Conservation (phyloP, 371 early-diverging fungal species). For the Apophysomyces elegans region DNA sequence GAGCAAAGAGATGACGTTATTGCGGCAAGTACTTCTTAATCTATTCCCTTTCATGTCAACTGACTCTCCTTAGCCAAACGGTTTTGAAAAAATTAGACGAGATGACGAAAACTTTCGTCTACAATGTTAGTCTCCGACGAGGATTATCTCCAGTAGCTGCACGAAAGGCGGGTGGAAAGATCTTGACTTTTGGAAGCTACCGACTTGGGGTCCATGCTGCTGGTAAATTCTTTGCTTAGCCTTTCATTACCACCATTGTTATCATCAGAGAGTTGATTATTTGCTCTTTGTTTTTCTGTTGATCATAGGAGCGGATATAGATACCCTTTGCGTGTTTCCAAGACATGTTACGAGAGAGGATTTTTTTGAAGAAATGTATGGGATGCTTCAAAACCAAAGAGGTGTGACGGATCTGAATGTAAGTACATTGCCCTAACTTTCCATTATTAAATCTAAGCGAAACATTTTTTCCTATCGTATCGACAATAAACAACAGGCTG, state of each 20-base stretch:
- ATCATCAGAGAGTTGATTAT: neutral
- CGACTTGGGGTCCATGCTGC: slow-evolving; percentile 97
- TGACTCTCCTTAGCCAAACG: too few species aligned
- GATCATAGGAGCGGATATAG: slow-evolving; percentile 93
- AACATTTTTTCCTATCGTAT: slow-evolving; percentile 1
- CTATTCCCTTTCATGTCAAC: too few species aligned
- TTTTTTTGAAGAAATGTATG: slow-evolving; percentile 94
- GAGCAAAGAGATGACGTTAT: neutral
- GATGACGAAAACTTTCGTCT: slow-evolving; percentile 92
- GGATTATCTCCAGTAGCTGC: slow-evolving; percentile 84
- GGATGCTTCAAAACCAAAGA: slow-evolving; percentile 76
- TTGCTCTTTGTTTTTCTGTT: too few species aligned
- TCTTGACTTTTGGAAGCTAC: slow-evolving; percentile 99
- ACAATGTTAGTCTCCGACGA: slow-evolving; percentile 64
- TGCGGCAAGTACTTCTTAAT: neutral
- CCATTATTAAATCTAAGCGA: neutral
- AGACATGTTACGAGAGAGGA: slow-evolving; percentile 93
- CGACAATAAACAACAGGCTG: slow-evolving; percentile 44
- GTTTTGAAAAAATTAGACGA: slow-evolving; percentile 87
- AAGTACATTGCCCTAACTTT: slow-evolving; percentile 3
- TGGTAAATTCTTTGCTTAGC: slow-evolving; percentile 48
- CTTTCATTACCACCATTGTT: neutral
- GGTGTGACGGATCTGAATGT: slow-evolving; percentile 93
- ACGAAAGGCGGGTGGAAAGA: slow-evolving; percentile 93
- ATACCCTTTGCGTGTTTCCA: slow-evolving; percentile 98